Conservation (phyloP, 2,329 filamentous ascomycete species). For the Botrytis cinerea region DNA sequence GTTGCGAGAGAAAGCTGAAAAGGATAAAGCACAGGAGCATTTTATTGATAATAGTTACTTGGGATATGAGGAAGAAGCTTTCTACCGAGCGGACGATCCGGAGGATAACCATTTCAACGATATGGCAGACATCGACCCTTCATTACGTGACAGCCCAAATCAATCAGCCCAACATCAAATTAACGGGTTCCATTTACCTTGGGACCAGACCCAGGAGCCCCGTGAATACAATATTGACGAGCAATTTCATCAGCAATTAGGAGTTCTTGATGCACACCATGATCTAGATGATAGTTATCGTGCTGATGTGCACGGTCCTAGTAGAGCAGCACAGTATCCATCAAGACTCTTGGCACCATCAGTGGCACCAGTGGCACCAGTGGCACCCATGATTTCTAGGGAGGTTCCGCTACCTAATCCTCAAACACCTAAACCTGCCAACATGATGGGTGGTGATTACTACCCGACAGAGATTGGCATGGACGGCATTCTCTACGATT, state of each 20-base stretch:
- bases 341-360: slow-evolving; percentile 34
- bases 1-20: slow-evolving; percentile 41
- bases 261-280: slow-evolving; percentile 26
- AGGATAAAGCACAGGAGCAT: slow-evolving; percentile 38
- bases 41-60: slow-evolving; percentile 33
- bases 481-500: slow-evolving; percentile 41
- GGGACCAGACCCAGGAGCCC: neutral
- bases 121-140: slow-evolving; percentile 39
- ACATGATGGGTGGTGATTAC: slow-evolving; percentile 41
- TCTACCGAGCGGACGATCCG: slow-evolving; percentile 22
- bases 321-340: slow-evolving; percentile 30
- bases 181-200: neutral
- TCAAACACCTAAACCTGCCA: slow-evolving; percentile 28
- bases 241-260: slow-evolving; percentile 16
- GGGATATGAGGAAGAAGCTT: slow-evolving; percentile 23
- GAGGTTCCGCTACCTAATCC: slow-evolving; percentile 35
- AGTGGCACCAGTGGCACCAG: slow-evolving; percentile 30
- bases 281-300: slow-evolving; percentile 30
- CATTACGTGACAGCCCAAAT: slow-evolving; percentile 29
- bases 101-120: slow-evolving; percentile 28
- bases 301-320: slow-evolving; percentile 8
- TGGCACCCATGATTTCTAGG: slow-evolving; percentile 29
- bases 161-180: neutral
- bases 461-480: slow-evolving; percentile 35
- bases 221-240: neutral